phyloP scores from a whole-genome alignment of 169 alveolate genomes.

The Plasmodium gaboni region DNA sequence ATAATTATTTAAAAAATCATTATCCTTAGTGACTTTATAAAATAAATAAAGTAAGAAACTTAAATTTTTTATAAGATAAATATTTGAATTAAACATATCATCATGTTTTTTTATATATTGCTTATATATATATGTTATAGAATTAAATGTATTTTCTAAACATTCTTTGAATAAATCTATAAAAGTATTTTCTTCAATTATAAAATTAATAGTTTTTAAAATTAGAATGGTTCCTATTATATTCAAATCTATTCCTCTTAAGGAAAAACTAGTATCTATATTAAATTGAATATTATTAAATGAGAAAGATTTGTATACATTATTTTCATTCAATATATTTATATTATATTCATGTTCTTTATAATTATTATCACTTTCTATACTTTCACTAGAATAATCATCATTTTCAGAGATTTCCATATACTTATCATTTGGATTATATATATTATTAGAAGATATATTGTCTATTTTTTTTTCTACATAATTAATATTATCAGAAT shows the following conservation, averaged over 20 bases:
- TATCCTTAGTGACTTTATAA: constrained; percentile 63
- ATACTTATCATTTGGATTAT: not conserved
- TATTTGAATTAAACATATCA: constrained; percentile 45
- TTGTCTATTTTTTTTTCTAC: not conserved
- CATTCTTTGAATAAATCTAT: constrained; percentile 63
- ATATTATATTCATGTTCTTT: constrained; percentile 43
- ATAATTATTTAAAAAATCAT: constrained; percentile 20
- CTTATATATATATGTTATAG: constrained; percentile 30
- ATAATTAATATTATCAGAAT: not conserved
- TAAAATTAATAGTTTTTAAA: constrained; percentile 62
- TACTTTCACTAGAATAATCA: constrained; percentile 52
- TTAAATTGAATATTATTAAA: constrained; percentile 23
- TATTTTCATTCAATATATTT: constrained; percentile 49
- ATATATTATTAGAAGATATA: not conserved
- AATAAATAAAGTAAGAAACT: constrained; percentile 64
- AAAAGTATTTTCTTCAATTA: constrained; percentile 51
- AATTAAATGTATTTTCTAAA: constrained; percentile 49
- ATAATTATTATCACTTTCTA: constrained; percentile 26
- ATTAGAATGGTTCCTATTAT: constrained; percentile 72
- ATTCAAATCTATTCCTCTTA: constrained; percentile 61
- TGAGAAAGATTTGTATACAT: constrained; percentile 51
- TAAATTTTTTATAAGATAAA: constrained; percentile 69
- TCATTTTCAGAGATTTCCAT: not conserved
- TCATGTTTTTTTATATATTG: constrained; percentile 36
- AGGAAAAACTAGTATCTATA: constrained; percentile 24